Evolutionary conservation across 2,329 filamentous ascomycete species (phyloP), one percentile per base, ranked within the genome.

Genomic region (Alternaria sp.): DNA sequence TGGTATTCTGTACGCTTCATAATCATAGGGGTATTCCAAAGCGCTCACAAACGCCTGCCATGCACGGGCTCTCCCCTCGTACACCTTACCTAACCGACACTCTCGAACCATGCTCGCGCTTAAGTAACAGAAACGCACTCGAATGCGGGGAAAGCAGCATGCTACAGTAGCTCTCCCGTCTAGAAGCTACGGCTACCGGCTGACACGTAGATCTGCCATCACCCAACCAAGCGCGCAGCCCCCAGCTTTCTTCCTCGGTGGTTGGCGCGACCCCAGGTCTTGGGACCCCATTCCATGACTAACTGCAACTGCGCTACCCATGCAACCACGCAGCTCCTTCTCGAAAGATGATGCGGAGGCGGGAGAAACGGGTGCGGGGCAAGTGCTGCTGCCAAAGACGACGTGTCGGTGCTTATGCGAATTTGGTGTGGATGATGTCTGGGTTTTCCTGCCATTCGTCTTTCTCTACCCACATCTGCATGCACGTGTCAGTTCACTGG

Each of bases 391-490:
- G 68, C 69, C 67, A 62, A 67, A 65, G 65, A 68, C 65, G 80
- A 86, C 67, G 47, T 64, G 64, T 45, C 44, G 40, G 43, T 58
- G 57, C 56, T 59, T 58, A 97, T 75, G 93, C 94, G 81, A 98
- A 97, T 83, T 97, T 98, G 77, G 93, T 96, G 83, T 98, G 95
- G 78, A 99, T 98, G 75, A 99, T 96, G 78, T 99, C 95, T 17
- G 96, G 96, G 79, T 99, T 97, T 86, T 99, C 96, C 80, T 99
- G 96, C 96, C 96, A 99, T 85, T 99, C 96, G 78, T 98, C 96
- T 79, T 97, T 95, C 82, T 93, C 97, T 77, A 99, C 96, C 93
- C 96, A 98, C 96, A 99, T 99, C 95, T 97, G 79, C 61, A 66
- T 32, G 61, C 54, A 61, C 57, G 64, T 71, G 74, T 79, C 71